Evolutionary conservation across 495 filamentous ascomycete genomes (phyloP).

Genomic region (Copromyces sp.): DNA sequence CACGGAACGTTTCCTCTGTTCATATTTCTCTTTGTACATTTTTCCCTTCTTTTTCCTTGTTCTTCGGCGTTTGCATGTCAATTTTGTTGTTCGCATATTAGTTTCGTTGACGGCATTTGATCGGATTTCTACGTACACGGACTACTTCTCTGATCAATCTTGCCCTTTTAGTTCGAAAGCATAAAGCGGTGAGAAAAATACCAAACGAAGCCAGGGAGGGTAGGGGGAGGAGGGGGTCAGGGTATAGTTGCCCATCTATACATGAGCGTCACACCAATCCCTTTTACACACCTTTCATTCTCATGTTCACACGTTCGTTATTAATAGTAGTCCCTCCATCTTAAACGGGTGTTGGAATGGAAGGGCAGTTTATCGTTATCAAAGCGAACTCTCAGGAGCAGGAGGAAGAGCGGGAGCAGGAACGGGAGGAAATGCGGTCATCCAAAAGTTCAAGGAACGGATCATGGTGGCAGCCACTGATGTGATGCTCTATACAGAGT

Average conservation of each 20-base stretch:
- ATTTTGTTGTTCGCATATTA: not conserved
- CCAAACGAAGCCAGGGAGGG: not conserved
- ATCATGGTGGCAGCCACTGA: not conserved
- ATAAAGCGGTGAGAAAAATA: not conserved
- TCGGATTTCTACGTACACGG: not conserved
- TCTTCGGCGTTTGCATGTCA: not conserved
- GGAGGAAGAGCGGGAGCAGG: not conserved
- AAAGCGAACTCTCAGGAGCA: not conserved
- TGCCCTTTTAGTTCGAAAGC: not conserved
- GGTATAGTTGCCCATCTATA: not conserved
- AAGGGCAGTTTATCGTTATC: not conserved
- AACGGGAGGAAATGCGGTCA: not conserved
- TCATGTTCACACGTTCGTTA: not conserved
- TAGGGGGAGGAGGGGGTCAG: not conserved
- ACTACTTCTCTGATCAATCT: not conserved
- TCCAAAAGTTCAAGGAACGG: not conserved
- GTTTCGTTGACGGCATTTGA: not conserved
- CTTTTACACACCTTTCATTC: not conserved
- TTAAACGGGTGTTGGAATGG: not conserved
- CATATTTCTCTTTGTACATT: slow-evolving; percentile 3
- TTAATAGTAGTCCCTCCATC: not conserved
- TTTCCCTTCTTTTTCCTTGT: not conserved
- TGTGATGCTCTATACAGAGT: not conserved
- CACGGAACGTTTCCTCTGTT: not conserved
- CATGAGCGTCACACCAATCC: not conserved